Evolutionary conservation across 768 basidiomycete species (phyloP).

Genomic region (Amanita polypyramis): DNA sequence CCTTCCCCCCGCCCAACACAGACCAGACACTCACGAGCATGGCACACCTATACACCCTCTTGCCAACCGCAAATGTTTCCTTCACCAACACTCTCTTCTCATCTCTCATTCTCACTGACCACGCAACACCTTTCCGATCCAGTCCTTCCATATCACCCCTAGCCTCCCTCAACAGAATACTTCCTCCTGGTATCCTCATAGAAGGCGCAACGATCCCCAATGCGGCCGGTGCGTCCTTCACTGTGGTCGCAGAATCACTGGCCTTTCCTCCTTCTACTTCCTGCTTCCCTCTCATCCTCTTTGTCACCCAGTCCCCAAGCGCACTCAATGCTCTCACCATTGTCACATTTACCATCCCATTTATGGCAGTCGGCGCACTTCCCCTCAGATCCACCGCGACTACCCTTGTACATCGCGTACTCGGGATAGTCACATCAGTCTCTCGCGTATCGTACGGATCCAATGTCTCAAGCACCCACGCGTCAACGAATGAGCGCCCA

Average conservation of each 20-base stretch:
- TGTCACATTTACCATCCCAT: conserved; percentile 74
- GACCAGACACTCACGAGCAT: conserved; percentile 34
- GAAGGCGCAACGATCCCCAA: conserved; percentile 4
- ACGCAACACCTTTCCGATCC: conserved; percentile 17
- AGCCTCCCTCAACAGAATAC: conserved; percentile 1
- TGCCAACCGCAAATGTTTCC: conserved; percentile 40
- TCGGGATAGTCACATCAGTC: conserved; percentile 91
- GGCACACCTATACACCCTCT: conserved; percentile 38
- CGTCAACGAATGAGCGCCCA: conserved; percentile 80
- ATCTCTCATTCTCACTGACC: conserved; percentile 55
- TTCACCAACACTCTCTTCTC: conserved; percentile 45
- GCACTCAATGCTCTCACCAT: conserved; percentile 35
- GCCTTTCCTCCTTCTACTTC: conserved; percentile 42
- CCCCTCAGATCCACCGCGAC: conserved; percentile 84
- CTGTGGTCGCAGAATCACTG: conserved; percentile 15
- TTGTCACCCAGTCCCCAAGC: conserved; percentile 16
- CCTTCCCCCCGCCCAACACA: conserved; percentile 8
- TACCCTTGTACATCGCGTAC: conserved; percentile 77
- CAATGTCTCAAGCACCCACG: conserved; percentile 93
- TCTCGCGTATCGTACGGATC: conserved; percentile 75
- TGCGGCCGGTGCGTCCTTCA: conserved; percentile 4
- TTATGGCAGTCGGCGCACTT: conserved; percentile 74
- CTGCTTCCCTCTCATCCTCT: conserved; percentile 27
- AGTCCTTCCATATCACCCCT: conserved; percentile 5
- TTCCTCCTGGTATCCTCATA: conserved; percentile 4